Conservation (phyloP, 352 stramenopile genomes). For the Phytophthora rubi region DNA sequence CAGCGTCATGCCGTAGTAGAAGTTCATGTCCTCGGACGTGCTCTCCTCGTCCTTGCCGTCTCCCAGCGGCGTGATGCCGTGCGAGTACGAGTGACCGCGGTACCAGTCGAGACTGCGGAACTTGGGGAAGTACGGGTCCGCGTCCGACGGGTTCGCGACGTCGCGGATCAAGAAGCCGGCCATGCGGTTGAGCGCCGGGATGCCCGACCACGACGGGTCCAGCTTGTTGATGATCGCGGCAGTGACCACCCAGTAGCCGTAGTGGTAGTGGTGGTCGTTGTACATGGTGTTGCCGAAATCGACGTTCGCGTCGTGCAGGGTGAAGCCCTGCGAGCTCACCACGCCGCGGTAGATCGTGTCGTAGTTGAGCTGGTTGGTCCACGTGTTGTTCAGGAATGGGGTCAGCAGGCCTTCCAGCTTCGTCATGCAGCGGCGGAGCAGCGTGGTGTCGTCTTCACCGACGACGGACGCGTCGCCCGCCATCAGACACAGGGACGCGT, state of each 20-base stretch:
- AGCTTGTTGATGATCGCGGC: slow-evolving; percentile 52
- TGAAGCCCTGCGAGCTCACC: slow-evolving; percentile 57
- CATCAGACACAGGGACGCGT: slow-evolving; percentile 60
- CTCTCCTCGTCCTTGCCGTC: slow-evolving; percentile 61
- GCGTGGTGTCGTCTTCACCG: slow-evolving; percentile 45
- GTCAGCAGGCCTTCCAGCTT: slow-evolving; percentile 47
- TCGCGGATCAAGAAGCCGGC: slow-evolving; percentile 46
- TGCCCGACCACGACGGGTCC: slow-evolving; percentile 43
- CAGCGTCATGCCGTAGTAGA: slow-evolving; percentile 49
- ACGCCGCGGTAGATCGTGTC: slow-evolving; percentile 53
- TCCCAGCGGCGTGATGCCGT: slow-evolving; percentile 47
- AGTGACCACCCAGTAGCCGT: slow-evolving; percentile 53
- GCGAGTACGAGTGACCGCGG: slow-evolving; percentile 60
- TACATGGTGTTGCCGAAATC: slow-evolving; percentile 68
- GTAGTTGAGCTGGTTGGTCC: slow-evolving; percentile 54
- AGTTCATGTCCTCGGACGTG: slow-evolving; percentile 60
- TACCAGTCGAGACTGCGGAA: slow-evolving; percentile 60
- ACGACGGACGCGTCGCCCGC: slow-evolving; percentile 48
- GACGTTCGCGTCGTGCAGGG: slow-evolving; percentile 41
- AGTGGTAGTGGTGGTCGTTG: slow-evolving; percentile 65
- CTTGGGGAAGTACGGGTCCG: slow-evolving; percentile 47
- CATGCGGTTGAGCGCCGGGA: slow-evolving; percentile 46
- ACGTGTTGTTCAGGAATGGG: slow-evolving; percentile 51
- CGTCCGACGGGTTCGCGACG: slow-evolving; percentile 48
- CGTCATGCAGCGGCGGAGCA: slow-evolving; percentile 42